Base-by-base conservation (phyloP, 1,284 basidiomycete species). In the Cryptococcus sp. region DNA sequence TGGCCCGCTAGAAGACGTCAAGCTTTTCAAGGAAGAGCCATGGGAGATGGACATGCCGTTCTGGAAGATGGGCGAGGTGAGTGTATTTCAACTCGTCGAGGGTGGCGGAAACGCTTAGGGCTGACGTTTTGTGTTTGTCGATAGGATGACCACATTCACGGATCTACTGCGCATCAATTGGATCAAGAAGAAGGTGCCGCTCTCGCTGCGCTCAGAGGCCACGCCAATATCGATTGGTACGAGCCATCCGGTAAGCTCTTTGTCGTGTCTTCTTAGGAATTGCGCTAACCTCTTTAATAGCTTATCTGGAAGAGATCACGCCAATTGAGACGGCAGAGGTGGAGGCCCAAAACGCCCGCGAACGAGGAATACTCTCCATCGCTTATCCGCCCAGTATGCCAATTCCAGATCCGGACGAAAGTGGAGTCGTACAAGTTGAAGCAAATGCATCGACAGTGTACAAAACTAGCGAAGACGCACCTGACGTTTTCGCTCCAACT, bases 181-280 rank as follows among this genome's bases (percentile, higher is more conserved):
- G 66, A 72, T 57, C 52, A 58, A 48, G 59, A 62, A n/a, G 74
- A 76, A 56, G 74, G 73, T 38, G 53, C 53, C 17, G 64, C 65
- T 7, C 49, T 76, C 52, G 62, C 60, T 40, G 55, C 56, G 26
- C 59, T 62, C 44, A 52, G 56, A 20, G 53, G 47, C 17, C 54
- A 62, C 22, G 54, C 26, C 26, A 37, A 45, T n/a, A 65, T 71
- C 13, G 68, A 70, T 11, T 76, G 74, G 74, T 69, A 68, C 49
- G 67, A 70, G 39, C 73, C 67, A 1, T 19, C 22, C n/a, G 48
- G 63, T 68, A 40, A 64, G 66, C 55, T 50, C 39, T 50, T 17
- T 16, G 19, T 10, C 39, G 37, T 41, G 5, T 19, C 13, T 34
- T 23, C 26, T 34, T 29, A 11, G 19, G n/a, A 8, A 1, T 29